Conservation (phyloP, 1,139 yeast species). For the Lodderomyces elongisporus region DNA sequence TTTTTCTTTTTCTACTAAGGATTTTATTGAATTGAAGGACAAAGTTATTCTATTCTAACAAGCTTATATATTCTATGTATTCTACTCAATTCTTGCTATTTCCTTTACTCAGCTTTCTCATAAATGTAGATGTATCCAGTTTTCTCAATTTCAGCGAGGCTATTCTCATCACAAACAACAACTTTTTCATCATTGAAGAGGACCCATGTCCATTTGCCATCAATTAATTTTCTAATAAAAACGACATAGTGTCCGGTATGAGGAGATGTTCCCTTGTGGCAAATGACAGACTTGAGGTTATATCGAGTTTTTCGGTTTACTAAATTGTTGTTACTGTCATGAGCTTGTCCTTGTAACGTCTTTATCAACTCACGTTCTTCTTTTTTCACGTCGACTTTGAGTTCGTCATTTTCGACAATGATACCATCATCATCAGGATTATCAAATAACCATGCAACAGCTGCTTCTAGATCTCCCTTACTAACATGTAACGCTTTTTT, state of each 20-base stretch:
- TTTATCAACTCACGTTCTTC: slow-evolving; percentile 17
- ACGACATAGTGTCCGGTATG: slow-evolving; percentile 97
- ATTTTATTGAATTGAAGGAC: too few species aligned
- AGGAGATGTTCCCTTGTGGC: slow-evolving; percentile 92
- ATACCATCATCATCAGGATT: slow-evolving; percentile 61
- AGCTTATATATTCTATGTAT: too few species aligned
- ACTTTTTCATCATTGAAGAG: slow-evolving; percentile 93
- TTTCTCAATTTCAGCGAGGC: slow-evolving; percentile 55
- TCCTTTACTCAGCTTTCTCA: slow-evolving; percentile 10
- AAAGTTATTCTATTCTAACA: too few species aligned
- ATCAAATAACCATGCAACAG: slow-evolving; percentile 85
- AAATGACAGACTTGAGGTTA: slow-evolving; percentile 71
- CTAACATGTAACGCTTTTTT: slow-evolving; percentile 62
- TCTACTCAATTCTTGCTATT: too few species aligned
- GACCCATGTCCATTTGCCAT: slow-evolving; percentile 59
- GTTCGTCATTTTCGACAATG: slow-evolving; percentile 15
- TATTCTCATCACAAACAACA: slow-evolving; percentile 59
- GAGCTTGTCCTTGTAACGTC: slow-evolving; percentile 11
- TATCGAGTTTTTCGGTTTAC: background rate
- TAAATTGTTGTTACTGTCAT: background rate
- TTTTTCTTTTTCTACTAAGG: too few species aligned
- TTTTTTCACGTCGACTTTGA: slow-evolving; percentile 19
- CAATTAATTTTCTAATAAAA: slow-evolving; percentile 48
- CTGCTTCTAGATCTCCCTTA: slow-evolving; percentile 59
- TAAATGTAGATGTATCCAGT: slow-evolving; percentile 64